Evolutionary conservation across 495 filamentous ascomycete genomes (phyloP).

Genomic region (Xylaria scruposa): DNA sequence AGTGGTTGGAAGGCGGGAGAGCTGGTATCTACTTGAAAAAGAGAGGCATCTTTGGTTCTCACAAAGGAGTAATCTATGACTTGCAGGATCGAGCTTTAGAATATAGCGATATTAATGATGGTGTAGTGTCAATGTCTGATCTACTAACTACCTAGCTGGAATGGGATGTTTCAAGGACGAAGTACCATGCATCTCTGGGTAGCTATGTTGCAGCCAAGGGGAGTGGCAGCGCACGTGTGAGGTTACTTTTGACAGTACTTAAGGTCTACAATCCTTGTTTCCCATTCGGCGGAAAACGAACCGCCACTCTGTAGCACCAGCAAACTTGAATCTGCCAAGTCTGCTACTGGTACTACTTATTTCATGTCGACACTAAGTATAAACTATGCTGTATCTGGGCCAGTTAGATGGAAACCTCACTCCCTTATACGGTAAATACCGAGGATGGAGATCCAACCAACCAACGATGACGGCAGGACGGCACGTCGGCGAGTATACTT

Average conservation of each 20-base stretch:
- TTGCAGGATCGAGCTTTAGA: not conserved
- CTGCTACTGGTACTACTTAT: not conserved
- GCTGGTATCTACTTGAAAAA: not conserved
- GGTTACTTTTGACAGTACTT: not conserved
- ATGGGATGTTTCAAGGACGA: not conserved
- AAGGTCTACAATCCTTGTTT: not conserved
- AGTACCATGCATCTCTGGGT: slow-evolving; percentile 24
- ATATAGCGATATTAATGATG: not conserved
- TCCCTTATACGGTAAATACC: not conserved
- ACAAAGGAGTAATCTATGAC: not conserved
- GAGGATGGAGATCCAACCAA: not conserved
- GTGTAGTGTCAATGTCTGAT: not conserved
- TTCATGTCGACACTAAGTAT: not conserved
- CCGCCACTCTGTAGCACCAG: not conserved
- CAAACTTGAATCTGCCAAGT: not conserved
- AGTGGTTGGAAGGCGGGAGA: not conserved
- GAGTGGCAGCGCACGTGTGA: slow-evolving; percentile 6
- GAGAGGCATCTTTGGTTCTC: not conserved
- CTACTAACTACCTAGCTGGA: not conserved
- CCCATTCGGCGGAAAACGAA: slow-evolving; percentile 15
- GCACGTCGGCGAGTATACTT: not conserved
- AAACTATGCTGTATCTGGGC: not conserved
- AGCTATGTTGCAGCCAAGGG: slow-evolving; percentile 10
- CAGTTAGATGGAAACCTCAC: not conserved
- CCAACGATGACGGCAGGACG: no score